Evolutionary conservation across 2,329 filamentous ascomycete genomes (phyloP).

Genomic region (Penicillium oxalicum): DNA sequence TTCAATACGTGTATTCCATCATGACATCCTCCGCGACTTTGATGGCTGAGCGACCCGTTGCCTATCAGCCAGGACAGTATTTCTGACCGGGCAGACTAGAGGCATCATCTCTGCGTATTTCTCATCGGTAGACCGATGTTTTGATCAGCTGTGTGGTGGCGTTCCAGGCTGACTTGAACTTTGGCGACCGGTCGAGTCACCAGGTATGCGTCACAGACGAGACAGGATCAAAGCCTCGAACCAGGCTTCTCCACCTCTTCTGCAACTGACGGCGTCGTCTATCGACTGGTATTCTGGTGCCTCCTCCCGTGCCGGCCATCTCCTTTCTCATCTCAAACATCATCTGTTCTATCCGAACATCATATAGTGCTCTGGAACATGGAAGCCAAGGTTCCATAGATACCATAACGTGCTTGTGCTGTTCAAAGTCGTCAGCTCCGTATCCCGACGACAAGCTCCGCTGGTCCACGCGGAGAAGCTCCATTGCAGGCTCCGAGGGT

Average conservation of each 20-base stretch:
- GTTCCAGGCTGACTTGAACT: conserved; percentile 23
- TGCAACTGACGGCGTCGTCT: conserved; percentile 7
- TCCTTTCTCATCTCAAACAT: neutral
- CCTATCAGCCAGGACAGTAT: too few species aligned
- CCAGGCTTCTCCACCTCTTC: conserved; percentile 13
- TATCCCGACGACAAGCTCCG: conserved; percentile 12
- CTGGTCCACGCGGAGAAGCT: conserved; percentile 37
- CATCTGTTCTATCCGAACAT: neutral
- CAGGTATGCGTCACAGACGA: conserved; percentile 39
- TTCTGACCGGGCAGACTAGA: too few species aligned
- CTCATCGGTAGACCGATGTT: neutral
- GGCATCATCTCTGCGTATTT: neutral
- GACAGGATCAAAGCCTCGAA: neutral
- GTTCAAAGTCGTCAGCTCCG: conserved; percentile 11
- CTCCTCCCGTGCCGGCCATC: conserved; percentile 1
- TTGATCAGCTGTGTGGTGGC: conserved; percentile 12
- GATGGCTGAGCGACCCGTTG: too few species aligned
- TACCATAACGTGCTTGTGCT: conserved; percentile 24
- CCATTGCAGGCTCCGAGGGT: conserved; percentile 22
- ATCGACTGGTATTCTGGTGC: conserved; percentile 9
- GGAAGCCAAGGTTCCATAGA: conserved; percentile 18
- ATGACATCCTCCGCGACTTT: too few species aligned
- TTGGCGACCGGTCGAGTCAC: conserved; percentile 34
- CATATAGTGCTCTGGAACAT: conserved; percentile 7
- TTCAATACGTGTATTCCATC: too few species aligned